Evolutionary conservation across 495 filamentous ascomycete species (phyloP).

Genomic region (Penicillium flavigenum): DNA sequence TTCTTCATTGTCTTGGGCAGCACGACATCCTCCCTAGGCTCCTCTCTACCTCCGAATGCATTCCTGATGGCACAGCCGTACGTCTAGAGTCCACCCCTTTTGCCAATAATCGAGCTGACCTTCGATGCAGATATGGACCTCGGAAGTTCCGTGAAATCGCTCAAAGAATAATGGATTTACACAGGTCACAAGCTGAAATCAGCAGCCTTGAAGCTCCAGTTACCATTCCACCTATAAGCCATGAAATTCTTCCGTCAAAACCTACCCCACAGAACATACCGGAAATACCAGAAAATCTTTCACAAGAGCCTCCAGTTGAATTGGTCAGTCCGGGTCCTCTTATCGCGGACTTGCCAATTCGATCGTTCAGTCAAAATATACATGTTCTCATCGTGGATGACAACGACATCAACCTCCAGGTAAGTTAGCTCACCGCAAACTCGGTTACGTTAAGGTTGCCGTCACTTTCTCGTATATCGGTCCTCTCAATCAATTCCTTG

Average conservation of each 20-base stretch:
- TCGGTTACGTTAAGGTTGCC: not conserved
- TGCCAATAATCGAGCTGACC: not conserved
- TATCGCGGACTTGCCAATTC: not conserved
- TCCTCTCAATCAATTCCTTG: not conserved
- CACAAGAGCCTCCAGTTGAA: not conserved
- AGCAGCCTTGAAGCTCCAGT: not conserved
- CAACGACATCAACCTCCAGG: constrained; percentile 39
- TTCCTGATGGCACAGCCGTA: constrained; percentile 23
- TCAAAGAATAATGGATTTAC: constrained; percentile 3
- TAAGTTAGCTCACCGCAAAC: not conserved
- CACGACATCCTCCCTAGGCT: not conserved
- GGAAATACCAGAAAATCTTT: not conserved
- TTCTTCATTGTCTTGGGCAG: constrained; percentile 21
- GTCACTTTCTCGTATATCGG: not conserved
- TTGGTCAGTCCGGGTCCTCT: not conserved
- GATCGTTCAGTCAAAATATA: not conserved
- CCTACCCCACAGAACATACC: not conserved
- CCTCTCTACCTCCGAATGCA: constrained; percentile 1
- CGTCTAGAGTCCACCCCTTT: not conserved
- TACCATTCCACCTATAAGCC: not conserved
- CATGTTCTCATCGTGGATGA: constrained; percentile 40
- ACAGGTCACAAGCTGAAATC: not conserved
- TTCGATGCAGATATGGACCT: constrained; percentile 16
- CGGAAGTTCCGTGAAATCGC: constrained; percentile 15
- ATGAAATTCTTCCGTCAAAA: not conserved